These are phyloP conservation scores for Ulota crispa DNA, from an alignment of 225 moss, liverwort and hornwort genomes.

Conservation along the genomic window DNA sequence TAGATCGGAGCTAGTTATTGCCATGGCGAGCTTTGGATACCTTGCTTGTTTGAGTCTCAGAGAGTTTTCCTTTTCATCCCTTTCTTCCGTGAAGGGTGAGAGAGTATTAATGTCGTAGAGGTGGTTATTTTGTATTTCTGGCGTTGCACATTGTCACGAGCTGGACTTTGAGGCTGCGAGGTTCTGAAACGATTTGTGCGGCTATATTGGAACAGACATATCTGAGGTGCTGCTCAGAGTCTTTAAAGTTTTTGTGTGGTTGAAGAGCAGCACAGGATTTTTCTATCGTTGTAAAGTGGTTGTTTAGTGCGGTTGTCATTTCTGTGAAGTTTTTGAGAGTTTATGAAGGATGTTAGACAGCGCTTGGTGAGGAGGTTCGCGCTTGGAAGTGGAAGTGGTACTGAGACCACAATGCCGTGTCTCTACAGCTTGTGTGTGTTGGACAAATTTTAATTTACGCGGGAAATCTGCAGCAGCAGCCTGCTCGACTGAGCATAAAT, in stretches of 20 bases:
- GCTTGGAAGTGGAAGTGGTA: background rate
- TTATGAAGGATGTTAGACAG: slow-evolving; percentile 5
- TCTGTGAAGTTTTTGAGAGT: slow-evolving; percentile 21
- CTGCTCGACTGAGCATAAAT: slow-evolving; percentile 1
- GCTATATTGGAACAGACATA: slow-evolving; percentile 8
- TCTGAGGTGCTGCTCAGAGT: background rate
- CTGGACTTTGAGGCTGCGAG: slow-evolving; percentile 21
- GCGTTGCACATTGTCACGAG: slow-evolving; percentile 12
- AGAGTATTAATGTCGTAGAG: background rate
- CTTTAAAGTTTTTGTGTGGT: background rate
- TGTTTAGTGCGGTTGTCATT: slow-evolving; percentile 7
- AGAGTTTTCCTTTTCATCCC: background rate
- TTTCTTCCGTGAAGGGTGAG: background rate
- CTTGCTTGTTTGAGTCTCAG: slow-evolving; percentile 9
- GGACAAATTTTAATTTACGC: slow-evolving; percentile 13
- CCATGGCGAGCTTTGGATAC: slow-evolving; percentile 24
- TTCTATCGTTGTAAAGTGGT: background rate
- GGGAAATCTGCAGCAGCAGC: slow-evolving; percentile 15
- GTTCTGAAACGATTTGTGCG: slow-evolving; percentile 17
- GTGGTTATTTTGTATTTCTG: background rate
- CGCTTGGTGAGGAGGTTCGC: background rate
- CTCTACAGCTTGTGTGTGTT: slow-evolving; percentile 14
- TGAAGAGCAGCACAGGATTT: background rate
- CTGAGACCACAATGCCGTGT: background rate
- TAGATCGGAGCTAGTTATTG: slow-evolving; percentile 24